Conservation (phyloP, 139 green algal genomes). For the Deuterostichococcus epilithicus region DNA sequence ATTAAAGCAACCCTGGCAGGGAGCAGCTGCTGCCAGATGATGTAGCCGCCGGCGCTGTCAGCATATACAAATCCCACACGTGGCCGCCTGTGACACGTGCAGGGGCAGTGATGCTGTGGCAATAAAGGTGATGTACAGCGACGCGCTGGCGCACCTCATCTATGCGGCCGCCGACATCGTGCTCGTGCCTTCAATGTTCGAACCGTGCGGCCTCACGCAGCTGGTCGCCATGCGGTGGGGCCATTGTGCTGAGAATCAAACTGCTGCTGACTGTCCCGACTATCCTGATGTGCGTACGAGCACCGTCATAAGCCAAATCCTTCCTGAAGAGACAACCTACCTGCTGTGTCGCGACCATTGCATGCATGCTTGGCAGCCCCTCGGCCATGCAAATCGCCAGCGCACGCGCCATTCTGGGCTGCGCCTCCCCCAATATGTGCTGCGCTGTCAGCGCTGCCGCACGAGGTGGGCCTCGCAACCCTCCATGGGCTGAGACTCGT, state of each 20-base stretch:
- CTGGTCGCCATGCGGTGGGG: conserved; percentile 75
- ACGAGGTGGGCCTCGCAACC: too few species aligned
- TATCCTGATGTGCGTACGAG: too few species aligned
- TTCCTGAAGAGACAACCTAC: too few species aligned
- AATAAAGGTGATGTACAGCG: conserved; percentile 75
- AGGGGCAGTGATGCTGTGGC: conserved; percentile 29
- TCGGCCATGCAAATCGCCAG: too few species aligned
- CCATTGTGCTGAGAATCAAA: background rate
- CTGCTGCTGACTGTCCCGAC: background rate
- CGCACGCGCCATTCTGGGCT: too few species aligned
- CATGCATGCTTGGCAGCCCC: too few species aligned
- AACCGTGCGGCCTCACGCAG: conserved; percentile 95
- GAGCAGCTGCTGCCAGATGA: background rate
- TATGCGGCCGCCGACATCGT: conserved; percentile 90
- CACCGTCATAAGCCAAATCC: background rate
- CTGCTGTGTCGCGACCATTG: too few species aligned
- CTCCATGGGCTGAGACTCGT: too few species aligned
- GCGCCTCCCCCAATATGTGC: too few species aligned
- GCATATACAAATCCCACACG: too few species aligned
- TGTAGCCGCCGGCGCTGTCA: background rate
- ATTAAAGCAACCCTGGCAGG: background rate
- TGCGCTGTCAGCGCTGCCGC: too few species aligned
- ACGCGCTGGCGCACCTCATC: conserved; percentile 80
- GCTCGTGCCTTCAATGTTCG: conserved; percentile 94
- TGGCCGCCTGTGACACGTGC: background rate